Percentiles rank a stretch among this genome's conserved stretches.
Evolutionary conservation across 176 grass and related monocot genomes (phyloP).

Genomic region (Ensete glaucum): DNA sequence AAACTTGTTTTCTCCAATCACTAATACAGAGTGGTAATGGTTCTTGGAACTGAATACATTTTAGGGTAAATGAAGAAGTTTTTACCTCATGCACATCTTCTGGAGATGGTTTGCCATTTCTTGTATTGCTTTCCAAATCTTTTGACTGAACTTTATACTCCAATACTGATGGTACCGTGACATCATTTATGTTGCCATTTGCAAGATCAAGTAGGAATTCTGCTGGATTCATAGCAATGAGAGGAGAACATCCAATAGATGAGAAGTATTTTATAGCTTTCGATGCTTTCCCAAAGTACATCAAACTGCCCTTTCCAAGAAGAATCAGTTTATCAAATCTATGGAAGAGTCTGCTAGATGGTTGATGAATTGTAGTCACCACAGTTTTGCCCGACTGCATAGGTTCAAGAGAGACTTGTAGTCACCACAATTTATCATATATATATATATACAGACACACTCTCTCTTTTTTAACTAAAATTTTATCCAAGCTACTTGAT

Average conservation of each 20-base stretch:
- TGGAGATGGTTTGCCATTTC: constrained; percentile 71
- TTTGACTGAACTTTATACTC: constrained; percentile 70
- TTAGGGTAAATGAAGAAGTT: too few relatives aligned
- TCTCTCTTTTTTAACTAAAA: neutral
- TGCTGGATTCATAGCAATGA: constrained; percentile 92
- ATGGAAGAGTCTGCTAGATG: constrained; percentile 85
- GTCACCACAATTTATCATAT: neutral
- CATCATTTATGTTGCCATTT: constrained; percentile 73
- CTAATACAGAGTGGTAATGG: too few relatives aligned
- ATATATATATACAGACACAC: too few relatives aligned
- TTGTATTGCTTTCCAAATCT: constrained; percentile 39
- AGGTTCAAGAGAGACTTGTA: neutral
- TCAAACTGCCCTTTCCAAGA: constrained; percentile 69
- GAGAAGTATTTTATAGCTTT: constrained; percentile 37
- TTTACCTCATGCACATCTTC: constrained; percentile 89
- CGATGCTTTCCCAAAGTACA: constrained; percentile 87
- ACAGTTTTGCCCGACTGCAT: neutral
- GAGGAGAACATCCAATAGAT: constrained; percentile 68
- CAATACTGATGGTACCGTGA: constrained; percentile 68
- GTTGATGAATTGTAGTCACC: constrained; percentile 81
- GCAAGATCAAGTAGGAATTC: constrained; percentile 90
- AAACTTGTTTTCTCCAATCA: neutral
- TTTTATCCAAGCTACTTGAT: neutral
- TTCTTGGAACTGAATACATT: too few relatives aligned
- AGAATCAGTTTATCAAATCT: constrained; percentile 91